Evolutionary conservation across 306 rosid genomes (phyloP).

Genomic region (Pterocarpus santalinus): DNA sequence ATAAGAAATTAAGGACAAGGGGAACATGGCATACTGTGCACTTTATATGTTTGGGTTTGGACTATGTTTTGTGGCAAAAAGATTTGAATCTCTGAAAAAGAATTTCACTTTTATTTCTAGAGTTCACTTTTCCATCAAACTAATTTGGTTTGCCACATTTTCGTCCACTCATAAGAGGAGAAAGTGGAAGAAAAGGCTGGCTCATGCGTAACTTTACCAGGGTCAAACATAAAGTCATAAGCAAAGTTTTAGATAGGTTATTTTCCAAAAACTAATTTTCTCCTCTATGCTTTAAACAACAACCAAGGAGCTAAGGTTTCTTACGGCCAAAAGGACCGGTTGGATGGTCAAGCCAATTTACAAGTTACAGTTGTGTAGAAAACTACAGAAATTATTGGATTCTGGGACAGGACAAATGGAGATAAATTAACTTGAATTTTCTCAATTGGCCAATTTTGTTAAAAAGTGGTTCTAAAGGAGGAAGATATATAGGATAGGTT

Average conservation of each 20-base stretch:
- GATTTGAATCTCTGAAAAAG: constrained; percentile 65
- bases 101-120: constrained; percentile 41
- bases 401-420: not conserved
- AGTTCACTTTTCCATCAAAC: constrained; percentile 53
- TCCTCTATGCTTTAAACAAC: constrained; percentile 43
- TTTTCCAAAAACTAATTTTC: constrained; percentile 44
- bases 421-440: not conserved
- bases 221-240: constrained; percentile 75
- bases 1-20: constrained; percentile 27
- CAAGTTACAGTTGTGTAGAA: not conserved
- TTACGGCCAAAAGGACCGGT: not conserved
- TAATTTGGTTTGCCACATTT: constrained; percentile 50
- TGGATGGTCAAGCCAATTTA: constrained; percentile 29
- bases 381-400: not conserved
- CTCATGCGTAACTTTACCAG: constrained; percentile 63
- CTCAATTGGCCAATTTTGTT: constrained; percentile 9
- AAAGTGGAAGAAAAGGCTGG: constrained; percentile 76
- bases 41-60: constrained; percentile 57
- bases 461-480: not conserved
- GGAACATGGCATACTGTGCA: constrained; percentile 54
- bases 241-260: constrained; percentile 28
- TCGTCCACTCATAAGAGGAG: constrained; percentile 53
- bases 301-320: constrained; percentile 11
- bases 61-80: constrained; percentile 62
- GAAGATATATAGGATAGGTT: constrained; percentile 13